Base-by-base conservation (phyloP, 2,329 filamentous ascomycete genomes). In the Botrytis tulipae region DNA sequence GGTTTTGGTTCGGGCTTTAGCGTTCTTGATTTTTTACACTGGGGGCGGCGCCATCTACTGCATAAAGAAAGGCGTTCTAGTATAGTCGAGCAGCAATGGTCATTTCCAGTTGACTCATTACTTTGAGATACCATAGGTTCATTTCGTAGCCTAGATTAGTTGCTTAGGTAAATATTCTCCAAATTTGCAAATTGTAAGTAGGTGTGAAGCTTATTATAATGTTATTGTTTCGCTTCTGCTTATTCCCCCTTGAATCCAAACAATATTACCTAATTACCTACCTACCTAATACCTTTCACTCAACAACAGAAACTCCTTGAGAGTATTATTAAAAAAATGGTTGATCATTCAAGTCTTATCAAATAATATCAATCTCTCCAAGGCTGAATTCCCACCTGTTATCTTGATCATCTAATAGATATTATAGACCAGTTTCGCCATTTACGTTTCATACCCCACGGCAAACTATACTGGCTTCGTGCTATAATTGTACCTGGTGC, bases 1-100 rank as follows among this genome's bases (percentile, higher is more conserved):
- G 63, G 42, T 67, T 67, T 73, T 73, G 71, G 65, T 73, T 71
- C 42, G 42, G 25, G 42, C 29, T 68, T 73, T 44, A 74, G 71
- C 71, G 74, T 75, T 75, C 37, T 42, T 66, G 29, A 29, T 48
- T 51, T 51, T 72, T 60, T 73, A 74, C 75, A 76, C 74, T 42
- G 40, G 35, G 35, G 73, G 73, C 71, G 77, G 77, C 76, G 77
- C 76, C 54, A 76, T 74, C 46, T 65, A 40, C 44, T 71, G 72
- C 75, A 70, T 75, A 71, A 57, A 65, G 44, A 66, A 73, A 65
- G 75, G 74, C 73, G 74, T 76, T 76, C 42, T 60, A 67, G 20
- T 54, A 61, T 63, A 68, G 63, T 54, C 62, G 70, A 61, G 54
- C 71, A 69, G 63, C 63, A 69, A 61, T 48, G 63, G 35, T 61